Conservation (phyloP, 192 early-diverging fungal genomes). For the Geranomyces variabilis region DNA sequence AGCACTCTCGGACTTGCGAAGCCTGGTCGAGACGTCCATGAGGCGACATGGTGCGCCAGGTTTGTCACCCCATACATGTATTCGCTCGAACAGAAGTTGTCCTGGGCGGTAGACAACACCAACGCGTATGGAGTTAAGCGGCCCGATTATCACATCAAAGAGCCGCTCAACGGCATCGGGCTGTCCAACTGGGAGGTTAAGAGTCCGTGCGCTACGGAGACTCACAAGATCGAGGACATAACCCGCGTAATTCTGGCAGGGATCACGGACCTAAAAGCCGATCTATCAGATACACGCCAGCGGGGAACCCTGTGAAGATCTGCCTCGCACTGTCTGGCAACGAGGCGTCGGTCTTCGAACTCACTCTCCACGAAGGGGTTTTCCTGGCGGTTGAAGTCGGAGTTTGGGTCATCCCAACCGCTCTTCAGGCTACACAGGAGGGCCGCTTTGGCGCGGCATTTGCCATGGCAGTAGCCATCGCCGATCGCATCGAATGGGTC, state of each 20-base stretch:
- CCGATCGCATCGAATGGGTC: too few relatives aligned
- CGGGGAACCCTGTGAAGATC: not conserved
- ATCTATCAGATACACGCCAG: not conserved
- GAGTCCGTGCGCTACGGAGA: not conserved
- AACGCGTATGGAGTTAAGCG: not conserved
- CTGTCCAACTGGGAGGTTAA: not conserved
- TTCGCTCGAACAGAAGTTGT: not conserved
- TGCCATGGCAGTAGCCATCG: too few relatives aligned
- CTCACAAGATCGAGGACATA: not conserved
- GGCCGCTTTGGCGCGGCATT: too few relatives aligned
- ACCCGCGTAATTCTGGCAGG: not conserved
- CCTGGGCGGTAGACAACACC: not conserved
- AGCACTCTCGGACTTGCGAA: not conserved
- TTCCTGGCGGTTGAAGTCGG: constrained; percentile 8
- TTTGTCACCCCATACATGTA: not conserved
- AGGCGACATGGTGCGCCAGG: not conserved
- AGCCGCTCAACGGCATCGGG: not conserved
- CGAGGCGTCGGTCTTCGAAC: not conserved
- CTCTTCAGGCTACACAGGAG: not conserved
- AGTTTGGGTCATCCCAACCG: not conserved
- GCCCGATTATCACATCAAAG: not conserved
- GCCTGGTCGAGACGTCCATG: not conserved
- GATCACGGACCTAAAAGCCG: not conserved
- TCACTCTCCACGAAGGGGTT: not conserved
- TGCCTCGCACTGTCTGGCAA: not conserved